Base-by-base conservation (phyloP, 208 protist species). In the Trypanosoma cruzi region DNA sequence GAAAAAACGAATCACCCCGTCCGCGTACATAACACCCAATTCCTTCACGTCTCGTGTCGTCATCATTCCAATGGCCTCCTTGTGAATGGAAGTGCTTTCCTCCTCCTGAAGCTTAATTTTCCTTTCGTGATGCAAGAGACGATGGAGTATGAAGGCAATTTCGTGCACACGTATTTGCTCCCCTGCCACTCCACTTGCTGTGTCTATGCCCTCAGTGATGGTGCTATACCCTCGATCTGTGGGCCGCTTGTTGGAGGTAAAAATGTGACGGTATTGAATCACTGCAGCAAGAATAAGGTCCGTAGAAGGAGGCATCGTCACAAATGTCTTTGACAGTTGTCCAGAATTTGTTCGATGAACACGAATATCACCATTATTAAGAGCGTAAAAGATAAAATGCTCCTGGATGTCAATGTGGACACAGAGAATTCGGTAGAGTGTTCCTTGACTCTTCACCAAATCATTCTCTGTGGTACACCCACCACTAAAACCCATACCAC, bases 1-100 rank as follows among this genome's bases (percentile, higher is more conserved):
- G 54, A 88, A 94, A 73, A 80, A 85, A 32, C 88, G 80, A 66
- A 89, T 68, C 60, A 94, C 46, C 49, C 88, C 88, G 57, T 94
- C 88, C 36, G 83, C 81, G 73, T 94, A 94, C 49, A 79, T 64
- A 29, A 86, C 88, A 50, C 89, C 49, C 36, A 94, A 55, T 73
- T 94, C 88, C 60, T 94, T 80, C 42, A 79, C 58, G 34, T 67
- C 64, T 26, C 85, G 79, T 1, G 85, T 70, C 58, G 77, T 91
- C 63, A 88, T 71, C 65, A 94, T 77, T 20, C 64, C 65, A 48
- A 89, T 64, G 20, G 83, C 81, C 68, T 89, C 83, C 34, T 71
- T 49, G 66, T 94, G 88, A 40, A 87, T 85, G 49, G 70, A 71
- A 29, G 50, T 24, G 18, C 70, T 42, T 11, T 71, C 64, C 10